A percentile compares a stretch with the other conserved stretches of the same genome.
Evolutionary conservation across 768 basidiomycete genomes (phyloP).

Genomic region (Pseudohyphozyma bogoriensis): DNA sequence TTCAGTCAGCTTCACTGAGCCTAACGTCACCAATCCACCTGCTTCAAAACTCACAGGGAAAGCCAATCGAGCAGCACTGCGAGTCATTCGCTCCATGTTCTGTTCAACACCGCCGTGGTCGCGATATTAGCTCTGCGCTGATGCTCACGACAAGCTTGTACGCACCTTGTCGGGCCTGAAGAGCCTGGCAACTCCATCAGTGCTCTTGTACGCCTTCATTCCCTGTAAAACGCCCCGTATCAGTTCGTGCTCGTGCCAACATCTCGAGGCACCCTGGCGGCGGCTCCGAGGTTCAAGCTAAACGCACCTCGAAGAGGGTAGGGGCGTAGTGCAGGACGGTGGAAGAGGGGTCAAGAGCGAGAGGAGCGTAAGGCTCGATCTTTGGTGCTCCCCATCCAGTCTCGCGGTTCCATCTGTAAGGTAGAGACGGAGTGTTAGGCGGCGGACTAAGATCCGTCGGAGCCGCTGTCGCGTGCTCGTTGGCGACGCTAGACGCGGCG

Average conservation of each 20-base stretch:
- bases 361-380: constrained; percentile 72
- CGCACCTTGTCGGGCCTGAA: constrained; percentile 65
- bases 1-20: background rate
- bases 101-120: no score
- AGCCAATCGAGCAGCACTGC: constrained; percentile 53
- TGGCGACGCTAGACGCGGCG: background rate
- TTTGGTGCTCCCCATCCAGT: constrained; percentile 73
- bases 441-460: constrained; percentile 62
- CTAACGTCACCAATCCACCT: no score
- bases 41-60: constrained; percentile 30
- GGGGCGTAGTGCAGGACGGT: constrained; percentile 91
- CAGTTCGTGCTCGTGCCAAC: no score
- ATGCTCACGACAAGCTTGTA: no score
- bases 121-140: no score
- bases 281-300: no score
- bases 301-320: constrained; percentile 64
- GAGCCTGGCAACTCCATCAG: constrained; percentile 58
- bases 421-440: constrained; percentile 34
- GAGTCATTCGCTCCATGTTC: constrained; percentile 96
- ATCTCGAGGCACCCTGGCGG: no score
- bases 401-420: constrained; percentile 55
- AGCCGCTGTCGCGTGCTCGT: background rate
- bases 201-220: constrained; percentile 80
- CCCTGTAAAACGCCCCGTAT: no score
- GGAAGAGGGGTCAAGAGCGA: constrained; percentile 63